Evolutionary conservation across 495 filamentous ascomycete genomes (phyloP).

Genomic region (Trichoderma asperelloides): DNA sequence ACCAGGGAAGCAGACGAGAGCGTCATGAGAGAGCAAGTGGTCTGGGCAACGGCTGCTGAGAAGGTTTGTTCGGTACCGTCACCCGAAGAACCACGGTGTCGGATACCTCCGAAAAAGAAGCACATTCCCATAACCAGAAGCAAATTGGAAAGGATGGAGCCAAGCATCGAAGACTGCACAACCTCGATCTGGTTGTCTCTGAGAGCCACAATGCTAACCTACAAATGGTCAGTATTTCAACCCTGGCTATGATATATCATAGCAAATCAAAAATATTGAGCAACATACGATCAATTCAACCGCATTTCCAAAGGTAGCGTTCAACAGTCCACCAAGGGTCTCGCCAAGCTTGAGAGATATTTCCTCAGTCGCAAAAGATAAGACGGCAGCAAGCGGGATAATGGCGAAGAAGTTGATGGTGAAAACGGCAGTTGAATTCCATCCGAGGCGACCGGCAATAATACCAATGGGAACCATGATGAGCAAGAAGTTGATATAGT

Average conservation of each 20-base stretch:
- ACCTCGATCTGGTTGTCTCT: conserved; percentile 81
- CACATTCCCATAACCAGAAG: conserved; percentile 94
- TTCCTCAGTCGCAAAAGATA: conserved; percentile 95
- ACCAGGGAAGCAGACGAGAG: conserved; percentile 86
- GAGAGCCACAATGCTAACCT: conserved; percentile 93
- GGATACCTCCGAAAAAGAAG: conserved; percentile 81
- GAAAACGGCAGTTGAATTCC: conserved; percentile 73
- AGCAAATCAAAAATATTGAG: conserved; percentile 8
- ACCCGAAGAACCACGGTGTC: conserved; percentile 35
- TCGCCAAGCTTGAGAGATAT: conserved; percentile 76
- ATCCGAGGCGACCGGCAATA: conserved; percentile 58
- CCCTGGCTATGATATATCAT: background rate
- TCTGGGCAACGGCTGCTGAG: conserved; percentile 81
- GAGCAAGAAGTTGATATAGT: conserved; percentile 80
- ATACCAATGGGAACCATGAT: conserved; percentile 89
- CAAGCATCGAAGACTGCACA: conserved; percentile 96
- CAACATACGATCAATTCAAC: conserved; percentile 84
- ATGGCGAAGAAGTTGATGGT: conserved; percentile 92
- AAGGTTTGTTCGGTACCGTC: conserved; percentile 59
- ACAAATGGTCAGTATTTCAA: conserved; percentile 16
- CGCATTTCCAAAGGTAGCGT: conserved; percentile 95
- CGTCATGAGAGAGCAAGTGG: conserved; percentile 93
- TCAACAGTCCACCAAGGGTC: conserved; percentile 84
- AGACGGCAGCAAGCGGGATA: conserved; percentile 80
- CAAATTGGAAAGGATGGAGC: conserved; percentile 92